A percentile compares a stretch with the other conserved stretches of the same genome.
Conservation (phyloP, 495 filamentous ascomycete species). For the Lasiosphaeria ovina region DNA sequence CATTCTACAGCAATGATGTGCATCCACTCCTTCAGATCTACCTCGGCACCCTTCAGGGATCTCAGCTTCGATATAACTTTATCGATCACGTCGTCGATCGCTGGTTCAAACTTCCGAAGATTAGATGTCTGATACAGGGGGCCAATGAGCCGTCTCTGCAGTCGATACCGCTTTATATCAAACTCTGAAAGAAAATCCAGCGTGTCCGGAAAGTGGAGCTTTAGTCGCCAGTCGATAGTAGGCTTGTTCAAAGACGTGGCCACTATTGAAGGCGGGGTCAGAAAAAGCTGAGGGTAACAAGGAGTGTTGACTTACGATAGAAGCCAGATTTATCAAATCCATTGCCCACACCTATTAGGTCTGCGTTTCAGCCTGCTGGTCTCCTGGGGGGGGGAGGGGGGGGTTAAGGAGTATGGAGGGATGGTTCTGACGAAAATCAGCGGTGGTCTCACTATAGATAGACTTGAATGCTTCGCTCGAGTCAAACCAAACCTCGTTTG, state of each 20-base stretch:
- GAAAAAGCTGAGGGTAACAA: background rate
- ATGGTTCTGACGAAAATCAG: background rate
- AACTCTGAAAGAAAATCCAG: constrained; percentile 40
- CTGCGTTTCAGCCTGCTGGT: too few relatives aligned
- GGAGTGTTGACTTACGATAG: constrained; percentile 28
- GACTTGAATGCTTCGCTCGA: constrained; percentile 38
- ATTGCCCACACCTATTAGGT: constrained; percentile 24
- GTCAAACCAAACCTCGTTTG: constrained; percentile 52
- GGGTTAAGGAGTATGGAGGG: background rate
- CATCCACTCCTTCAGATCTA: constrained; percentile 43
- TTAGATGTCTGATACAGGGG: constrained; percentile 34
- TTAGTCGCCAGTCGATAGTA: constrained; percentile 18
- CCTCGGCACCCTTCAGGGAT: constrained; percentile 25
- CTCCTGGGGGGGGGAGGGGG: too few relatives aligned
- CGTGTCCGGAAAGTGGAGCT: constrained; percentile 28
- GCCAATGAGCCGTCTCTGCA: constrained; percentile 41
- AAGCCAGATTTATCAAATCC: constrained; percentile 39
- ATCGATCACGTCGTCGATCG: constrained; percentile 33
- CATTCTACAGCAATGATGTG: constrained; percentile 44
- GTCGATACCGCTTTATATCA: constrained; percentile 36
- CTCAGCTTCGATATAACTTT: constrained; percentile 25
- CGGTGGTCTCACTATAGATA: constrained; percentile 40
- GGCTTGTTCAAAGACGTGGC: constrained; percentile 30
- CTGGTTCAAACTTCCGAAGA: constrained; percentile 36
- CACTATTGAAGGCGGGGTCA: constrained; percentile 18